Base-by-base conservation (phyloP, 129 eudicot genomes). In the Apium graveolens region DNA sequence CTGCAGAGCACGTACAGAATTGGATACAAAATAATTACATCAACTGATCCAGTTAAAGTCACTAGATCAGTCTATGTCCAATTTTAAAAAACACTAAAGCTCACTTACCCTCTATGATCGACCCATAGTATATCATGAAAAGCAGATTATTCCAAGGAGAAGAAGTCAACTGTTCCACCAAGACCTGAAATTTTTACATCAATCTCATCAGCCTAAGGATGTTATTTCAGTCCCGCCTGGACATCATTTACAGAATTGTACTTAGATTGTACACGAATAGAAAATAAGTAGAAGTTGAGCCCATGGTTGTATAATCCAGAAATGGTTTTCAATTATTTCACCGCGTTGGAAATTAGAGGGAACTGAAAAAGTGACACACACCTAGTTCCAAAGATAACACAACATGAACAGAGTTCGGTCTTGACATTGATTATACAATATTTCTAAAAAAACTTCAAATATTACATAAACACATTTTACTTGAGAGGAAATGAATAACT, bases 41-140 rank as follows among this genome's bases (percentile, higher is more conserved):
- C 49, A 2, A 20, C 20, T 18, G 8, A 76, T 18, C 21, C 31
- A 9, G 27, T 8, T n/a, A 31, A 44, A 75, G 27, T 75, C 53
- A 17, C 78, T 20, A 32, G 65, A 39, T 13, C 4, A 18, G 45
- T 32, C 4, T 4, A 29, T 29, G 29, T 73, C 26, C 76, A 73
- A 73, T 73, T 43, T 72, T n/a, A n/a, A 57, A n/a, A 57, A n/a
- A 57, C 32, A 57, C n/a, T 0, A 7, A 70, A 35, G 66, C 74
- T 71, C 75, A 42, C 90, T 90, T 87, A 95, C 97, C 92, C 86
- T 95, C 99, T 11, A 95, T 83, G 73, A 90, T 88, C 38, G 89
- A 82, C 69, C 99, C 99, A 75, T 88, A 95, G 85, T 92, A 95
- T 44, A 95, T 71, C 99, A 95, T 95, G 84, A 95, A 95, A 69